Evolutionary conservation across 352 stramenopile genomes (phyloP).

Genomic region (Globisporangium uncinulatum): DNA sequence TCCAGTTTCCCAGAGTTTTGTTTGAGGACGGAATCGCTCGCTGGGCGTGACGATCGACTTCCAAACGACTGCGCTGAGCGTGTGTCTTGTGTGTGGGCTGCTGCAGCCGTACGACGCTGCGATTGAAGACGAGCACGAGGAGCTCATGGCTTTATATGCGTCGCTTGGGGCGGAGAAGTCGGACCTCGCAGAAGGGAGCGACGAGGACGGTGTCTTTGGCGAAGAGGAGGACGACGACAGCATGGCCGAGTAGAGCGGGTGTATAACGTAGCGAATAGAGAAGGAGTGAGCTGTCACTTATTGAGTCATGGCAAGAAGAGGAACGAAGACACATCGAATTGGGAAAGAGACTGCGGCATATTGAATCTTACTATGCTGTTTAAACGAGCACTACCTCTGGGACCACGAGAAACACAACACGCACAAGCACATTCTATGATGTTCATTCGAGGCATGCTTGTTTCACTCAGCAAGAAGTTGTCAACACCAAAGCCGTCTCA

Average conservation of each 20-base stretch:
- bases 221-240: slow-evolving; percentile 11
- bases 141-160: slow-evolving; percentile 43
- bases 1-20: slow-evolving; percentile 8
- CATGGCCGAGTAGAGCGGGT: slow-evolving; percentile 15
- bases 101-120: slow-evolving; percentile 48
- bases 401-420: neutral
- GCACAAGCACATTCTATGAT: neutral
- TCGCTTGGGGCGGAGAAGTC: slow-evolving; percentile 47
- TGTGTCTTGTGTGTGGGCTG: slow-evolving; percentile 1
- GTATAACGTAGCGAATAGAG: slow-evolving; percentile 1
- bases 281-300: neutral
- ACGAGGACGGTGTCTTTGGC: slow-evolving; percentile 11
- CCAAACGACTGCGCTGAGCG: neutral
- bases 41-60: neutral
- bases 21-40: neutral
- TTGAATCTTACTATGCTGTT: no score
- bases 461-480: slow-evolving; percentile 63
- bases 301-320: neutral
- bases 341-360: no score
- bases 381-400: no score
- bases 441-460: slow-evolving; percentile 3
- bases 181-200: slow-evolving; percentile 19
- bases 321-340: neutral
- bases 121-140: slow-evolving; percentile 57
- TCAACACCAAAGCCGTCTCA: slow-evolving; percentile 31